Evolutionary conservation across 2,329 filamentous ascomycete species (phyloP).

Genomic region (Aureobasidium sp.): DNA sequence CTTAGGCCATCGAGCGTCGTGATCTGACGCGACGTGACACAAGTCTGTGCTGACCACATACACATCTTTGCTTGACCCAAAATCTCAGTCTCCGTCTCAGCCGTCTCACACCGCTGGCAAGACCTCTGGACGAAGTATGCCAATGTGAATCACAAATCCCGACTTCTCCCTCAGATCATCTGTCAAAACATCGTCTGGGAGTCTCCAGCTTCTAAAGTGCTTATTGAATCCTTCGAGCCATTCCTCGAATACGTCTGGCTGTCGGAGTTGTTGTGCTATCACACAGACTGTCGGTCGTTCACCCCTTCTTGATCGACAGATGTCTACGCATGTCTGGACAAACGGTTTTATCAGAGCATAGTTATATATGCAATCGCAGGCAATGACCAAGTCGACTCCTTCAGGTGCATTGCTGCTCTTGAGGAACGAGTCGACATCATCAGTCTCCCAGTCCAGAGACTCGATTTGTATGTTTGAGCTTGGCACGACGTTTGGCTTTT

Average conservation of each 20-base stretch:
- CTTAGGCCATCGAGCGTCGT: not conserved
- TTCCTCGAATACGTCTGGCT: constrained; percentile 72
- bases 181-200: constrained; percentile 56
- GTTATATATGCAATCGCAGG: constrained; percentile 95
- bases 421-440: constrained; percentile 36
- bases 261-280: constrained; percentile 81
- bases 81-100: not conserved
- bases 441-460: constrained; percentile 71
- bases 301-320: constrained; percentile 50
- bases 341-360: constrained; percentile 74
- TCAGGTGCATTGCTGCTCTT: constrained; percentile 37
- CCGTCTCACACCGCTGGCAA: not conserved
- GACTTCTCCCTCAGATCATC: constrained; percentile 51
- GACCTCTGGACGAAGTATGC: constrained; percentile 42
- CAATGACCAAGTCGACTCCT: constrained; percentile 52
- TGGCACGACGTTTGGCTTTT: not conserved
- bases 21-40: not conserved
- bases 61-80: not conserved
- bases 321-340: constrained; percentile 69
- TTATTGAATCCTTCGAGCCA: constrained; percentile 65
- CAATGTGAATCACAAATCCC: constrained; percentile 78
- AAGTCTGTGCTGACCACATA: not conserved
- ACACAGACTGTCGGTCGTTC: constrained; percentile 58
- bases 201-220: constrained; percentile 65
- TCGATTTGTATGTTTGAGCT: constrained; percentile 10